Evolutionary conservation across 2,329 filamentous ascomycete genomes (phyloP).

Genomic region (Botrytis galanthina): DNA sequence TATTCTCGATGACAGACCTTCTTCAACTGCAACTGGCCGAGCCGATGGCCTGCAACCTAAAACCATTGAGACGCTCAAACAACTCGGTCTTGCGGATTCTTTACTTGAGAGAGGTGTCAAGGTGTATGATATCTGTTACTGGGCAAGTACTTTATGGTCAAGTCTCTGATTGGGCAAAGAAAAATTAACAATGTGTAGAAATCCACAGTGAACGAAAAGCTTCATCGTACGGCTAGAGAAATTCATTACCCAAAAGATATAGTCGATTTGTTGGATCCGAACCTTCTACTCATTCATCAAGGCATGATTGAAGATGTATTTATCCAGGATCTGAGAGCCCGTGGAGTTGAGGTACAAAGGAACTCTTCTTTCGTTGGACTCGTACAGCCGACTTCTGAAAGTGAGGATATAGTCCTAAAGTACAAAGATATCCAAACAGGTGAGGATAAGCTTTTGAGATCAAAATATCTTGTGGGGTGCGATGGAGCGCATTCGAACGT

Average conservation of each 20-base stretch:
- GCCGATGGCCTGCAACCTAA: conserved; percentile 63
- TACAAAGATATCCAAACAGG: conserved; percentile 54
- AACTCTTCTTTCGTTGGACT: conserved; percentile 46
- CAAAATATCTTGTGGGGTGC: conserved; percentile 65
- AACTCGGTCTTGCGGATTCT: conserved; percentile 54
- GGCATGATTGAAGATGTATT: conserved; percentile 50
- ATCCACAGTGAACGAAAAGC: conserved; percentile 23
- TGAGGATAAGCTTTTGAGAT: conserved; percentile 51
- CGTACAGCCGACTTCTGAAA: conserved; percentile 27
- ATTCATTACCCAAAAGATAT: conserved; percentile 35
- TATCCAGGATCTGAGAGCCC: conserved; percentile 51
- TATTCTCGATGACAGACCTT: conserved; percentile 66
- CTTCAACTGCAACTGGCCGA: conserved; percentile 60
- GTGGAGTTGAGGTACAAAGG: conserved; percentile 48
- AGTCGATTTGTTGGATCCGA: conserved; percentile 35
- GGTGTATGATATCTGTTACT: conserved; percentile 57
- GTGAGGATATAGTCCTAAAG: conserved; percentile 39
- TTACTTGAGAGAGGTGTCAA: conserved; percentile 58
- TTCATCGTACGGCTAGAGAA: conserved; percentile 40
- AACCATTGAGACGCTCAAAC: conserved; percentile 62
- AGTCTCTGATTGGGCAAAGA: neutral
- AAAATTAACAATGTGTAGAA: conserved; percentile 44
- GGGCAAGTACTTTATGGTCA: conserved; percentile 45
- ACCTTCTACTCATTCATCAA: conserved; percentile 52
- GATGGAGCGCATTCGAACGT: conserved; percentile 53